Conservation (phyloP, 805 yeast species). For the Brettanomyces custersianus region DNA sequence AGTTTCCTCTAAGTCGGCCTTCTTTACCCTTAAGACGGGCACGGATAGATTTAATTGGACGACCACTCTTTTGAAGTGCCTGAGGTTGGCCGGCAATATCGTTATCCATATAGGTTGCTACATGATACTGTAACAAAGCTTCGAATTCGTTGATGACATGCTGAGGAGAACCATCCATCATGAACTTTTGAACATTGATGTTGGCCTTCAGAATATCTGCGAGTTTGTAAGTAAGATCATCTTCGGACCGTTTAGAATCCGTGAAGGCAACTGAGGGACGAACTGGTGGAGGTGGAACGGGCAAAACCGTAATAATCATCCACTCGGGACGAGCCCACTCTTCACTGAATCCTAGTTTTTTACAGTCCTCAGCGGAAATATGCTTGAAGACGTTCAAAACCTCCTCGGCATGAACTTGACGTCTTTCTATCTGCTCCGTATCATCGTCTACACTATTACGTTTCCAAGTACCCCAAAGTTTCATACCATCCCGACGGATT, state of each 20-base stretch:
- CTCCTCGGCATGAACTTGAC: constrained; percentile 81
- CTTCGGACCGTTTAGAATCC: constrained; percentile 98
- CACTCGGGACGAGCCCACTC: constrained; percentile 98
- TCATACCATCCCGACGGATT: constrained; percentile 90
- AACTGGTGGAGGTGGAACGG: constrained; percentile 99
- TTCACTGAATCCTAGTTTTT: constrained; percentile 78
- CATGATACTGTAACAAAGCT: constrained; percentile 90
- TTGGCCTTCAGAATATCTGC: constrained; percentile 97
- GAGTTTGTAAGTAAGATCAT: constrained; percentile 93
- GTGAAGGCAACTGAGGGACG: constrained; percentile 97
- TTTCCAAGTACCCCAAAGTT: constrained; percentile 98
- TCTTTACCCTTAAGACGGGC: constrained; percentile 99
- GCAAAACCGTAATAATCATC: constrained; percentile 94
- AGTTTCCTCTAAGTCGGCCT: constrained; percentile 96
- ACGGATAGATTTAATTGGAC: constrained; percentile 96
- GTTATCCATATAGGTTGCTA: constrained; percentile 98
- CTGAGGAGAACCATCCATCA: constrained; percentile 98
- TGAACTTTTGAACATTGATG: constrained; percentile 92
- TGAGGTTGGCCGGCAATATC: constrained; percentile 99
- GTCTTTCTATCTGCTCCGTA: constrained; percentile 83
- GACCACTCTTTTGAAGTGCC: constrained; percentile 95
- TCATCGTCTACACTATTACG: constrained; percentile 70
- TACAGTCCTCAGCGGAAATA: constrained; percentile 77
- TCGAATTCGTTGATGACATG: constrained; percentile 97
- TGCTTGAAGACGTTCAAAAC: constrained; percentile 87